Percentiles rank a stretch among this genome's conserved stretches.
Conservation (phyloP, 2,329 filamentous ascomycete species). For the Fusarium citri region DNA sequence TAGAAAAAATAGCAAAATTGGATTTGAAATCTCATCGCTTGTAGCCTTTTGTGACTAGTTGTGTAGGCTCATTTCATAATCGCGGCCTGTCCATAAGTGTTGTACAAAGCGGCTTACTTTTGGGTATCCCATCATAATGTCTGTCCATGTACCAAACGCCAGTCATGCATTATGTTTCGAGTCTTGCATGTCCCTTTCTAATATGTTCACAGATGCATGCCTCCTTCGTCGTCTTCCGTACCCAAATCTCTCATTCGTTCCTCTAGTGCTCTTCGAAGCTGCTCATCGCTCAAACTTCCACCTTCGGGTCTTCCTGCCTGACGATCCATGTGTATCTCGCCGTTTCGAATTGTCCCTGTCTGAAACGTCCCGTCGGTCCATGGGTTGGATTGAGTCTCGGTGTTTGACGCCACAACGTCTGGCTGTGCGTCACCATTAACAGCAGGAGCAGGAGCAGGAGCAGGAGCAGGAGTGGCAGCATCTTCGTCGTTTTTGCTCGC, state of each 20-base stretch:
- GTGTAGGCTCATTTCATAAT: not conserved
- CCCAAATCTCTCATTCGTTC: conserved; percentile 63
- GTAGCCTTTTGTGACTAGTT: conserved; percentile 1
- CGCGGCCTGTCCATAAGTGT: not conserved
- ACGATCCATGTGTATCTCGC: conserved; percentile 60
- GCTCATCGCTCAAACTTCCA: conserved; percentile 67
- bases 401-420: not conserved
- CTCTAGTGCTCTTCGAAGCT: conserved; percentile 67
- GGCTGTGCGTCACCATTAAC: conserved; percentile 35
- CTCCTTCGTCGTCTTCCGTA: conserved; percentile 62
- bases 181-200: not conserved
- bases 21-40: conserved; percentile 15
- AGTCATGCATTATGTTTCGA: conserved; percentile 30
- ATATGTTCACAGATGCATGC: conserved; percentile 67
- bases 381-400: conserved; percentile 52
- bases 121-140: conserved; percentile 40
- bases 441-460: conserved; percentile 10
- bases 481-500: conserved; percentile 49
- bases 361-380: conserved; percentile 75
- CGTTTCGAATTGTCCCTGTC: conserved; percentile 66
- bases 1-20: conserved; percentile 42
- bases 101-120: conserved; percentile 11
- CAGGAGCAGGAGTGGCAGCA: conserved; percentile 9
- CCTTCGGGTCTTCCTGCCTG: conserved; percentile 48
- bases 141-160: conserved; percentile 44